Conservation (phyloP, 768 basidiomycete species). For the Macrocybe gigantea region DNA sequence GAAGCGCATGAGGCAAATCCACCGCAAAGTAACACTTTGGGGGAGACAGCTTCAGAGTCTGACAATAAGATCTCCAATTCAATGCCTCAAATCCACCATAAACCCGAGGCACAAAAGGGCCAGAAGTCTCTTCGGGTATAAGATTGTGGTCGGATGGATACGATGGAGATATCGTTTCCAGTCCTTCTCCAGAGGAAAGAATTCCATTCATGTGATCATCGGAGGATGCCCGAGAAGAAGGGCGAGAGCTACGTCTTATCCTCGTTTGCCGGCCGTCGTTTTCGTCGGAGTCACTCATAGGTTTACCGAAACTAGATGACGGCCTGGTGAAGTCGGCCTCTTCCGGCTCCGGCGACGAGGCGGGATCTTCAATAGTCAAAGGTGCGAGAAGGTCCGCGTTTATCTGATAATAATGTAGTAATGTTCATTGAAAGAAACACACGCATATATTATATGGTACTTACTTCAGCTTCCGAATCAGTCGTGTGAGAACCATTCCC, state of each 20-base stretch:
- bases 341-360: too few species aligned
- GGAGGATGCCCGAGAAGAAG: slow-evolving; percentile 10
- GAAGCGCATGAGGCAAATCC: slow-evolving; percentile 57
- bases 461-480: too few species aligned
- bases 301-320: too few species aligned
- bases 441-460: too few species aligned
- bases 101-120: slow-evolving; percentile 3
- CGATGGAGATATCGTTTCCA: slow-evolving; percentile 5
- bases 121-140: slow-evolving; percentile 6
- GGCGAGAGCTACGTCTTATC: slow-evolving; percentile 7
- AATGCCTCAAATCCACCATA: slow-evolving; percentile 29
- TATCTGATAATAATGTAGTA: too few species aligned
- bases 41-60: slow-evolving; percentile 25
- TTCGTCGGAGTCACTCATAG: too few species aligned
- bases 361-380: too few species aligned
- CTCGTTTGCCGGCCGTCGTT: not conserved
- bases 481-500: too few species aligned
- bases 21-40: slow-evolving; percentile 29
- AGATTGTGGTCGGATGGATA: slow-evolving; percentile 5
- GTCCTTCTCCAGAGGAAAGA: not conserved
- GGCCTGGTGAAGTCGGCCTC: too few species aligned
- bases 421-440: too few species aligned
- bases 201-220: slow-evolving; percentile 5
- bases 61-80: slow-evolving; percentile 31
- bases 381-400: too few species aligned